phyloP scores from a whole-genome alignment of 345 rosid species.

The Bretschneidera sinensis region DNA sequence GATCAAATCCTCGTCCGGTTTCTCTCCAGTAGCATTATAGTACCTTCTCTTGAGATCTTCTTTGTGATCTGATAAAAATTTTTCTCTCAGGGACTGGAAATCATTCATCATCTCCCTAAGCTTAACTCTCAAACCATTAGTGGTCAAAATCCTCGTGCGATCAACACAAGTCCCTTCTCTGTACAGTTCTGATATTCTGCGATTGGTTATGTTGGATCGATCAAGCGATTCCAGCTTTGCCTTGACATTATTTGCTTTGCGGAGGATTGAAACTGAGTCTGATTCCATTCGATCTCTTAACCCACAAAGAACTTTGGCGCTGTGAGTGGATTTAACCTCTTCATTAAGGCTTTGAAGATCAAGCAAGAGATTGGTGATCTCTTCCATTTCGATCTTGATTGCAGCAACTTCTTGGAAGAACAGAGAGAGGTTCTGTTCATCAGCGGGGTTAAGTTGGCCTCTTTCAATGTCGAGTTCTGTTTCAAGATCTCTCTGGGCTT shows the following conservation, averaged over 20 bases:
- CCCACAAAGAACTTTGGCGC: slow-evolving; percentile 61
- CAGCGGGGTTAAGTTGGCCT: slow-evolving; percentile 40
- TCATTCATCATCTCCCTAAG: slow-evolving; percentile 57
- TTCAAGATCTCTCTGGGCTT: slow-evolving; percentile 50
- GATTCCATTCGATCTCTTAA: slow-evolving; percentile 71
- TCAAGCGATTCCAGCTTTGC: slow-evolving; percentile 59
- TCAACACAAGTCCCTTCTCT: slow-evolving; percentile 55
- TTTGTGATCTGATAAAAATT: slow-evolving; percentile 52
- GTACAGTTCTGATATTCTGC: slow-evolving; percentile 28
- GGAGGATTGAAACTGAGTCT: slow-evolving; percentile 50
- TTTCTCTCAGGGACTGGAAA: slow-evolving; percentile 59
- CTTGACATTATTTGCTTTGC: slow-evolving; percentile 55
- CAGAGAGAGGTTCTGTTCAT: slow-evolving; percentile 52
- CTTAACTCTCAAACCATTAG: slow-evolving; percentile 51
- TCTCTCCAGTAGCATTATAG: slow-evolving; percentile 56
- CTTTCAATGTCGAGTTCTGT: slow-evolving; percentile 47
- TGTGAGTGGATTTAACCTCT: slow-evolving; percentile 70
- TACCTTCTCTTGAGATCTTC: slow-evolving; percentile 64
- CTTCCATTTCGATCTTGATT: slow-evolving; percentile 63
- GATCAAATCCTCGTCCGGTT: slow-evolving; percentile 44
- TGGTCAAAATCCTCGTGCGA: slow-evolving; percentile 48
- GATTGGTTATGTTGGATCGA: slow-evolving; percentile 31
- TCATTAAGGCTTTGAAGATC: slow-evolving; percentile 69
- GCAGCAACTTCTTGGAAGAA: slow-evolving; percentile 58
- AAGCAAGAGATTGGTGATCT: slow-evolving; percentile 66